Evolutionary conservation across 1,139 yeast species (phyloP).

Genomic region (Suhomyces maxii): DNA sequence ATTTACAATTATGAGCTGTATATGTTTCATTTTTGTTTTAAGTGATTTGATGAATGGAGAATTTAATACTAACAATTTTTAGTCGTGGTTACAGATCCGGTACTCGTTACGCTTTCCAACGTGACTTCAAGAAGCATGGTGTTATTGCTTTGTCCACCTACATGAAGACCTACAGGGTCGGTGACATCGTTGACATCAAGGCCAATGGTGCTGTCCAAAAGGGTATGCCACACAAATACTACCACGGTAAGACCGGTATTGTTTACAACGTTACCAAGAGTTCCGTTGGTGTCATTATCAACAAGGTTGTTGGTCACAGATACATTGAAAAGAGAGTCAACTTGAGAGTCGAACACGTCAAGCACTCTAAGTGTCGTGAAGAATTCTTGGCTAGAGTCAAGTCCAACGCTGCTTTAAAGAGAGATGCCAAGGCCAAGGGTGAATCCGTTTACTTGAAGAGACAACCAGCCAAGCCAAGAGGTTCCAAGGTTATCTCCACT

Average conservation of each 20-base stretch:
- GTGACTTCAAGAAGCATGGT: conserved; percentile 99
- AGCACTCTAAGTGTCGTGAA: conserved; percentile 99
- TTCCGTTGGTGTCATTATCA: conserved; percentile 95
- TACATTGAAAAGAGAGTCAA: conserved; percentile 98
- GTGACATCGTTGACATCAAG: conserved; percentile 99
- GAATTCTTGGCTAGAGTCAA: conserved; percentile 98
- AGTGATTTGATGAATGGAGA: too few species aligned
- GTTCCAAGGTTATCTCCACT: conserved; percentile 76
- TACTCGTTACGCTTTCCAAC: conserved; percentile 99
- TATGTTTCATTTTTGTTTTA: too few species aligned
- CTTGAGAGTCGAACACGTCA: conserved; percentile 97
- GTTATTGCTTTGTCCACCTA: conserved; percentile 90
- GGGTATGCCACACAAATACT: conserved; percentile 99
- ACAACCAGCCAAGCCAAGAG: conserved; percentile 98
- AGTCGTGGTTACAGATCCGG: conserved; percentile 99
- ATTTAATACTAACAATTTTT: conserved; percentile 19
- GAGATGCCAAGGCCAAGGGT: conserved; percentile 95
- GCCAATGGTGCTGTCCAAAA: conserved; percentile 99
- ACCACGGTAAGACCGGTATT: conserved; percentile 99
- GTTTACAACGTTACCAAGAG: conserved; percentile 98
- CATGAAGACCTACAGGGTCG: conserved; percentile 97
- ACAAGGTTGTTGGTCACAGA: conserved; percentile 99
- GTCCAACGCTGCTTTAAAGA: conserved; percentile 89
- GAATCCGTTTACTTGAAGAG: conserved; percentile 91
- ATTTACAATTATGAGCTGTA: too few species aligned